Conservation (phyloP, 176 grass and related monocot genomes). For the Zoysia japonica region DNA sequence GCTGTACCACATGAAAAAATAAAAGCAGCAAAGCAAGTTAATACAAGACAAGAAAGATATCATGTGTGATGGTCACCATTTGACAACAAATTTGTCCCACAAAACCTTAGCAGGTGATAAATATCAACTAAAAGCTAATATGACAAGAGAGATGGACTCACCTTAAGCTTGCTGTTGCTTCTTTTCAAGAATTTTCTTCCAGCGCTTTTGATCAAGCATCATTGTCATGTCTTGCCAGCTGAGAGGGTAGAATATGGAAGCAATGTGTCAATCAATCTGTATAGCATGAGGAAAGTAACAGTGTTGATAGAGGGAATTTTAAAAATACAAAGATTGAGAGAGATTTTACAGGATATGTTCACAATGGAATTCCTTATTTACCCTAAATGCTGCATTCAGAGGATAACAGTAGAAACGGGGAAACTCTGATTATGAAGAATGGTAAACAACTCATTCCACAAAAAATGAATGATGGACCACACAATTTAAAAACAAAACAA, state of each 20-base stretch:
- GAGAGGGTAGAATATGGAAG: conserved; percentile 4
- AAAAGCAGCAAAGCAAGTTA: neutral
- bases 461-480: neutral
- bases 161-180: conserved; percentile 52
- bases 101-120: neutral
- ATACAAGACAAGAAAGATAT: neutral
- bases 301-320: neutral
- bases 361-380: neutral
- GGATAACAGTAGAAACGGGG: neutral
- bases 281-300: neutral
- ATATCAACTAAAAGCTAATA: neutral
- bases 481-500: neutral
- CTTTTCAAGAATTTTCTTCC: conserved; percentile 54
- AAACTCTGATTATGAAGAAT: neutral
- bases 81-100: neutral
- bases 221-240: conserved; percentile 55
- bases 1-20: conserved; percentile 9
- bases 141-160: neutral
- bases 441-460: neutral
- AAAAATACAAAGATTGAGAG: neutral
- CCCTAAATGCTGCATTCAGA: neutral
- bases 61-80: neutral
- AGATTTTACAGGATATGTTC: neutral
- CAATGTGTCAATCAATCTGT: conserved; percentile 9
- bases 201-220: conserved; percentile 54